Conservation (phyloP, 139 green algal genomes). For the Tetratostichococcus sp. region DNA sequence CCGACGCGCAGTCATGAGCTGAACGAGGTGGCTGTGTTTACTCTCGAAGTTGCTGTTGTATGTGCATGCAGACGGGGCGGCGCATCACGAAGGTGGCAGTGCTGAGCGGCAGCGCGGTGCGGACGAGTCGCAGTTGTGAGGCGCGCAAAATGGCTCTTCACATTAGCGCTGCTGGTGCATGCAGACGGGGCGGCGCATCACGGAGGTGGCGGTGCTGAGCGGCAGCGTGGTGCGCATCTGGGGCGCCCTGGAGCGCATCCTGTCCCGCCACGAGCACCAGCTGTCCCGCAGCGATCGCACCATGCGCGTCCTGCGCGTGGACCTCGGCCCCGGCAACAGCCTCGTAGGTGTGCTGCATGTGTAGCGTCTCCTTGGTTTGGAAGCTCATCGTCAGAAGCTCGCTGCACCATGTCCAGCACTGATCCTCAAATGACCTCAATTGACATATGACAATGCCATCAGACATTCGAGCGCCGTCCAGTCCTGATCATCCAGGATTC, state of each 20-base stretch:
- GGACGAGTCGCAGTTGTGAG: too few relatives aligned
- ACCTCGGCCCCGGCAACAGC: slow-evolving; percentile 22
- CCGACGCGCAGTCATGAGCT: too few relatives aligned
- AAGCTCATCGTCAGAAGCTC: too few relatives aligned
- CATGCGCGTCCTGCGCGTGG: slow-evolving; percentile 66
- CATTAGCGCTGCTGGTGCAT: background rate
- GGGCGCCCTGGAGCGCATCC: slow-evolving; percentile 70
- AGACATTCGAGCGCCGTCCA: too few relatives aligned
- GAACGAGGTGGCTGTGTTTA: too few relatives aligned
- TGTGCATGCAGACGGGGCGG: slow-evolving; percentile 35
- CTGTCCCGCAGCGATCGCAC: slow-evolving; percentile 56
- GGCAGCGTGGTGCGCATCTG: slow-evolving; percentile 74
- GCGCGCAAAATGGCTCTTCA: too few relatives aligned
- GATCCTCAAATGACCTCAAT: too few relatives aligned
- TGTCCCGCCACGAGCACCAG: slow-evolving; percentile 49
- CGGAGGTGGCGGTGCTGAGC: slow-evolving; percentile 58
- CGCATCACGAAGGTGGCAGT: slow-evolving; percentile 59
- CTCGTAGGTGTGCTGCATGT: slow-evolving; percentile 31
- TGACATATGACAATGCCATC: too few relatives aligned
- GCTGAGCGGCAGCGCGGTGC: slow-evolving; percentile 63
- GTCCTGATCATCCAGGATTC: too few relatives aligned
- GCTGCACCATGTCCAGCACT: too few relatives aligned
- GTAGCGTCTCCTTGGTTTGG: too few relatives aligned
- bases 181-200: slow-evolving; percentile 51
- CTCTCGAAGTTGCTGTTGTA: too few relatives aligned